Evolutionary conservation across 305 asterid genomes (phyloP), one percentile per base, ranked within the genome.

Genomic region (Ilex paraguariensis): DNA sequence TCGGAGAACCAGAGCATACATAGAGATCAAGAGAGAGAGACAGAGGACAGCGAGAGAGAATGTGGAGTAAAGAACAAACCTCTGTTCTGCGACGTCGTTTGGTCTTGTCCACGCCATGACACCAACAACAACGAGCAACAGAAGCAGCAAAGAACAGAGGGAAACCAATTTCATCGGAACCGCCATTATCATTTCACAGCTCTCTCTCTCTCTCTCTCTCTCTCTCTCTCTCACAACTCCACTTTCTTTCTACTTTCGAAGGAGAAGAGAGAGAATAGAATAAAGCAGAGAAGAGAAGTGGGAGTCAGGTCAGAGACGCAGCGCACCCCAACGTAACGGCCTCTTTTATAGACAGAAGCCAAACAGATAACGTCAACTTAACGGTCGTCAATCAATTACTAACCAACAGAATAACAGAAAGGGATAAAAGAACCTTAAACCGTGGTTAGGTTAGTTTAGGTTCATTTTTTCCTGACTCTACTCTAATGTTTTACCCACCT

Each of bases 321-420:
- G 62, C 62, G 73, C 60, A 53, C 68, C 53, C 77, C 76, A 61
- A 64, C 64, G 66, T 83, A 80, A 81, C 87, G 83, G 84, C 68
- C 75, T 75, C 64, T 83, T 80, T 66, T 83, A 79, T 78, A 81
- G 84, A 65, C 73, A 1, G 42, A 36, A 65, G 66, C 39, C 62
- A 67, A 63, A 52, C 30, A 52, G 56, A 52, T 14, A 53, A 70
- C 79, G 86, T 74, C 68, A 63, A 61, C 3, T 74, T 78, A 70
- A 77, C 90, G 82, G 28, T 10, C 56, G 31, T 52, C n/a, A 4
- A 14, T 17, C 10, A 14, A 52, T 52, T 17, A n/a, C 42, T 36
- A 21, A 21, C 42, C 9, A 8, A 13, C 52, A 46, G 15, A 46
- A 46, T 13, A 46, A 46, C 52, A 46, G 52, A 46, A 13, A 12